Evolutionary conservation across 2,329 filamentous ascomycete species (phyloP).

Genomic region (Penicillium vulpinum): DNA sequence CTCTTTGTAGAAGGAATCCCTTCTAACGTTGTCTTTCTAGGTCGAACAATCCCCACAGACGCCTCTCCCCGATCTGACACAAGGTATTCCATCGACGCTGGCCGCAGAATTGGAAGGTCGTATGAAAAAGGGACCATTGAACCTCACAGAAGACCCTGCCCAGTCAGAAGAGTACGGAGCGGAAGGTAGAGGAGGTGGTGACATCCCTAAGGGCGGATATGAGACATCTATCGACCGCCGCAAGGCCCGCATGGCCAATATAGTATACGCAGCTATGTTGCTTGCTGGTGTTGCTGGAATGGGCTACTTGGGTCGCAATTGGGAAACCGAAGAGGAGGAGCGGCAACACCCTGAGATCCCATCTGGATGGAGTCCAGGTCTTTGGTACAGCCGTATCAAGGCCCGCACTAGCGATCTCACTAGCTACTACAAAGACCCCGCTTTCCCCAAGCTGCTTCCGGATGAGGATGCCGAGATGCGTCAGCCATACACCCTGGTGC

Average conservation of each 20-base stretch:
- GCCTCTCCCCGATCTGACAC: constrained; percentile 85
- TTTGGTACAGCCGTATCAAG: constrained; percentile 79
- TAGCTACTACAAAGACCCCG: constrained; percentile 93
- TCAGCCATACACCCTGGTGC: constrained; percentile 86
- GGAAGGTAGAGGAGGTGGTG: constrained; percentile 56
- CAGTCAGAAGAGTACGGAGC: constrained; percentile 48
- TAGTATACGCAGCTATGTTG: constrained; percentile 66
- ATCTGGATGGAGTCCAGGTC: constrained; percentile 71
- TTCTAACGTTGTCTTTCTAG: constrained; percentile 27
- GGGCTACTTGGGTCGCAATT: constrained; percentile 81
- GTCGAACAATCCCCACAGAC: constrained; percentile 52
- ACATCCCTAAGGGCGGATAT: constrained; percentile 75
- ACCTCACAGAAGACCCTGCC: constrained; percentile 55
- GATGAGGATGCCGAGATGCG: constrained; percentile 71
- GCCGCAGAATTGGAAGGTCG: constrained; percentile 67
- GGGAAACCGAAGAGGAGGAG: constrained; percentile 74
- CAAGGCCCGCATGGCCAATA: constrained; percentile 72
- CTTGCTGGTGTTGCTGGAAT: constrained; percentile 58
- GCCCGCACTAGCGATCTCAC: constrained; percentile 74
- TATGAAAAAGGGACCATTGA: constrained; percentile 44
- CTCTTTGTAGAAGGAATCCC: neutral
- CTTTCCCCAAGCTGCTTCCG: constrained; percentile 87
- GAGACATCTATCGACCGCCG: constrained; percentile 86
- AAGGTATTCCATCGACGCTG: constrained; percentile 89
- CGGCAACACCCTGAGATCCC: constrained; percentile 68